Evolutionary conservation across 129 eudicot genomes (phyloP).

Genomic region (Ambrosia trifida): DNA sequence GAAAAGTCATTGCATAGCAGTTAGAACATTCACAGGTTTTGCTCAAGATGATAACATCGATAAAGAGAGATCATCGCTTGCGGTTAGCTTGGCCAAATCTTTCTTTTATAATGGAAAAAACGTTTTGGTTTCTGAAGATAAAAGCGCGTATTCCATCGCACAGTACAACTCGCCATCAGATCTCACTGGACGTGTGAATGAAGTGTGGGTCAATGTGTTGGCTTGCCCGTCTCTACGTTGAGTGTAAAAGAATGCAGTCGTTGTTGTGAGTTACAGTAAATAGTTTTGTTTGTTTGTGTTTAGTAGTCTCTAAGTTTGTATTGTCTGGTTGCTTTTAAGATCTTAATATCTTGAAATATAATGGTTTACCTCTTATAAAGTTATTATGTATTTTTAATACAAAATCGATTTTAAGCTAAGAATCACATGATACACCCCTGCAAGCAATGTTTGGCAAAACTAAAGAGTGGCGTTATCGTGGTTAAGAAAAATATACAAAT

Average conservation of each 20-base stretch:
- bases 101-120: conserved; percentile 18
- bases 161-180: conserved; percentile 41
- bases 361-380: no score
- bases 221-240: neutral
- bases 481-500: no score
- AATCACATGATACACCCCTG: no score
- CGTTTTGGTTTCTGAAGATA: conserved; percentile 20
- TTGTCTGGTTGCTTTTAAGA: no score
- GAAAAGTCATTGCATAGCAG: conserved; percentile 38
- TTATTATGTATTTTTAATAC: no score
- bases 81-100: conserved; percentile 23
- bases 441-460: no score
- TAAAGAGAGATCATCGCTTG: conserved; percentile 24
- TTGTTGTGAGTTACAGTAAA: no score
- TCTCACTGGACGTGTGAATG: conserved; percentile 38
- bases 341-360: no score
- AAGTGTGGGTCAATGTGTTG: conserved; percentile 44
- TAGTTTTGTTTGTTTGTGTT: no score
- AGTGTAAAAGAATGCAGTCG: neutral
- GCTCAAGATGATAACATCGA: conserved; percentile 38
- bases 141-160: conserved; percentile 33
- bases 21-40: conserved; percentile 44
- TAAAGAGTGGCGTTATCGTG: no score
- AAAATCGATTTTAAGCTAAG: no score
- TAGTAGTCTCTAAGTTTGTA: no score